Base-by-base conservation (phyloP, 148 eudicot species). In the Camellia sinensis region DNA sequence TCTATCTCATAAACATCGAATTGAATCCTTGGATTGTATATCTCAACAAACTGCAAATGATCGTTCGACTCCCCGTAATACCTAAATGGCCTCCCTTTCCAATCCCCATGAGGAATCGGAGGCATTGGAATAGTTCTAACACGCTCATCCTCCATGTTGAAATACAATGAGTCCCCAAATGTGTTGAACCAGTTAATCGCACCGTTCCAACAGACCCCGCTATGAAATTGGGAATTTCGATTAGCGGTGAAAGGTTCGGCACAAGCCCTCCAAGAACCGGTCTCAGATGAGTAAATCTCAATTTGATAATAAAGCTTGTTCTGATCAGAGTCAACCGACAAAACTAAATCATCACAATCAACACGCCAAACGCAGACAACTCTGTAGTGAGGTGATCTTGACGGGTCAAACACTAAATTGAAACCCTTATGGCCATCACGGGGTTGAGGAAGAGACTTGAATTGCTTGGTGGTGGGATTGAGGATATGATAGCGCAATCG, bases 381-480 rank as follows among this genome's bases (percentile, higher is more conserved):
- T 66, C 71, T 78, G 74, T 78, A 78, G 73, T 63, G 17, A 4
- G 73, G 73, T 17, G 84, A 82, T 48, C 22, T 71, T 15, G 78
- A 41, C 15, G 84, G 84, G 21, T 82, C 71, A 45, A 70, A 71
- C 3, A 12, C 67, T 22, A 79, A 56, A 22, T 45, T 57, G 46
- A 79, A 3, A 22, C 74, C 76, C 60, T 14, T 50, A 21, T 56
- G 54, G 11, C 41, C 14, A 3, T 10, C 19, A 3, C 7, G 76
- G 22, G 76, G 46, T 54, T 43, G 8, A 56, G 81, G 74, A n/a
- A 69, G 75, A 1, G 54, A 14, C 4, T 6, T 66, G 54, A 41
- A 79, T 79, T 69, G 61, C 50, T 69, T 69, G 65, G 81, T 79
- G 8, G 81, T 69, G n/a, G 84, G 84, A 72, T 82, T 82, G 72